A percentile compares a stretch with the other conserved stretches of the same genome.
These are phyloP conservation scores for Podaxis carcinomalis DNA, from an alignment of 768 basidiomycete genomes.

Conservation along the genomic window DNA sequence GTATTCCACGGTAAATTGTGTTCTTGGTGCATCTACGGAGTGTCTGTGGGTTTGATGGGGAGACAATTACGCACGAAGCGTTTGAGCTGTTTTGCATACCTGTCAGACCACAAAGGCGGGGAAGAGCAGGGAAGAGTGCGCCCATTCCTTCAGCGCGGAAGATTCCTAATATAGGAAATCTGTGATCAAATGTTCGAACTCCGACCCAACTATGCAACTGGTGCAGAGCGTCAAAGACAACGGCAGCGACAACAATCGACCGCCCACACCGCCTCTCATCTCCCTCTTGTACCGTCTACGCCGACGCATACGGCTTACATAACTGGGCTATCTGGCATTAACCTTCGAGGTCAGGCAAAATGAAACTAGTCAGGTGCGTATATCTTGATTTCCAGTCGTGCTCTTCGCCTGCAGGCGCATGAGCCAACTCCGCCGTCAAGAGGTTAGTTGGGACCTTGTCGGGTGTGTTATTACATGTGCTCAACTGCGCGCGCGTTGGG, in stretches of 20 bases:
- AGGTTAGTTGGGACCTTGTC: constrained; percentile 10
- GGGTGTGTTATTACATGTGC: not conserved
- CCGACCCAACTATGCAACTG: not conserved
- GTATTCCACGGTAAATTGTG: constrained; percentile 36
- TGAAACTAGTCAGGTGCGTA: constrained; percentile 82
- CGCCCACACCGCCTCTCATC: not conserved
- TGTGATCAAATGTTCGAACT: constrained; percentile 1
- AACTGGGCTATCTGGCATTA: not conserved
- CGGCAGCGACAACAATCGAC: not conserved
- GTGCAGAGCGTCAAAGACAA: not conserved
- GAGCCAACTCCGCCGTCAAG: constrained; percentile 7
- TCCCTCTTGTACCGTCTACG: not conserved
- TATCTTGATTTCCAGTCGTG: constrained; percentile 10
- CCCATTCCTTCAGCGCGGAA: not conserved
- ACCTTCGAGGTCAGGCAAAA: constrained; percentile 23
- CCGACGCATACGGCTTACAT: not conserved
- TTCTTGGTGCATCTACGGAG: constrained; percentile 31
- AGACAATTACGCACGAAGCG: not conserved
- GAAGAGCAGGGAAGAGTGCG: not conserved
- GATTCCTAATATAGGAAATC: not conserved
- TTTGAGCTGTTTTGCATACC: not conserved
- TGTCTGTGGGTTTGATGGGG: not conserved
- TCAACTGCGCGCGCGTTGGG: not conserved
- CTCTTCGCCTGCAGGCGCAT: not conserved
- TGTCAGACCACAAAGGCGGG: too few species aligned